Evolutionary conservation across 768 basidiomycete species (phyloP).

Genomic region (Auricularia sp.): DNA sequence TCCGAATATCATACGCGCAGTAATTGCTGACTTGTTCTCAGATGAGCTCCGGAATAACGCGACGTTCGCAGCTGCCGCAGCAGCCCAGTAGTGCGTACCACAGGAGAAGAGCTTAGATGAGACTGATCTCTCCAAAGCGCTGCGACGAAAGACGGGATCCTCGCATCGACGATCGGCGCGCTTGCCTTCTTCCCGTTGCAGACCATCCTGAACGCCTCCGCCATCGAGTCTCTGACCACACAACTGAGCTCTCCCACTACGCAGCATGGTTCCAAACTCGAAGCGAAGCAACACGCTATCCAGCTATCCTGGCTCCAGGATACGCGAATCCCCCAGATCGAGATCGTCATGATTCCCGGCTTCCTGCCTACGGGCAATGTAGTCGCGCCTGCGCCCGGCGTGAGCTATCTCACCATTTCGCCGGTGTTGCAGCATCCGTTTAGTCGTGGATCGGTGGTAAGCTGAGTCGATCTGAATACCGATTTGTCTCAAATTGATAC

Average conservation of each 20-base stretch:
- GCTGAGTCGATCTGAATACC: neutral
- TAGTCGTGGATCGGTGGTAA: constrained; percentile 35
- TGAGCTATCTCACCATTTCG: constrained; percentile 37
- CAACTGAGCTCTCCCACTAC: constrained; percentile 7
- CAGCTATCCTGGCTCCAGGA: constrained; percentile 16
- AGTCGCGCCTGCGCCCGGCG: neutral
- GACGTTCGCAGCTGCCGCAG: constrained; percentile 20
- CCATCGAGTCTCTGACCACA: constrained; percentile 2
- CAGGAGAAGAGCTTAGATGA: constrained; percentile 30
- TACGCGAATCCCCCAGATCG: neutral
- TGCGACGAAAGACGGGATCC: constrained; percentile 8
- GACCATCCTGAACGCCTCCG: constrained; percentile 14
- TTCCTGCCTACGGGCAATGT: constrained; percentile 29
- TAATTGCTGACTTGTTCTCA: constrained; percentile 25
- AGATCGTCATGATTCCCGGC: constrained; percentile 30
- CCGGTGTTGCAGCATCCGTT: constrained; percentile 51
- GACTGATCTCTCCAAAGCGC: neutral
- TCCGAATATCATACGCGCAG: constrained; percentile 20
- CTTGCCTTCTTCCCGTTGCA: constrained; percentile 8
- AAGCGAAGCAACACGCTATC: constrained; percentile 26
- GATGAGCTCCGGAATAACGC: neutral
- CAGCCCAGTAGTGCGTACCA: constrained; percentile 32
- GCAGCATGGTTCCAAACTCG: constrained; percentile 39
- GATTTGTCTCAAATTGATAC: too few species aligned
- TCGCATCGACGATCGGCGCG: constrained; percentile 7